Evolutionary conservation across 2,329 filamentous ascomycete genomes (phyloP).

Genomic region (Penicillium digitatum): DNA sequence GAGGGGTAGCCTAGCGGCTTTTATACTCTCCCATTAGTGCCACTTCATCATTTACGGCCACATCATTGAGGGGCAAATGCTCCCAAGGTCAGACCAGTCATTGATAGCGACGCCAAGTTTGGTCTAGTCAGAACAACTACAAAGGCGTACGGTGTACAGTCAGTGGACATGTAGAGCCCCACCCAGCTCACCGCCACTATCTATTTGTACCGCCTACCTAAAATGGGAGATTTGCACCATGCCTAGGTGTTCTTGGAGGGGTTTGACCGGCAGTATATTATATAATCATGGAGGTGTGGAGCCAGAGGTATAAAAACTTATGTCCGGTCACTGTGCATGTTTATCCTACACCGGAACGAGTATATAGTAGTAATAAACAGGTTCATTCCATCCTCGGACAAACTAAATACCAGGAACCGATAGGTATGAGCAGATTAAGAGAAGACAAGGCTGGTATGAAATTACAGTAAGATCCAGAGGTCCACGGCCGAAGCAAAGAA

Average conservation of each 20-base stretch:
- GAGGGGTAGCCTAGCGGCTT: not conserved
- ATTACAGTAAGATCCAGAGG: conserved; percentile 13
- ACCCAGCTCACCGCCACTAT: too few relatives aligned
- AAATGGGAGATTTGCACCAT: too few relatives aligned
- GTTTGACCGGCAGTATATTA: too few relatives aligned
- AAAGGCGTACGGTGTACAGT: too few relatives aligned
- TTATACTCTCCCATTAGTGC: conserved; percentile 1
- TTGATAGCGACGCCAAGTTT: not conserved
- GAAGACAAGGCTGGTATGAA: conserved; percentile 16
- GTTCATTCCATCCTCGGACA: not conserved
- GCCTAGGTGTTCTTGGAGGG: too few relatives aligned
- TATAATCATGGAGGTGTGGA: too few relatives aligned
- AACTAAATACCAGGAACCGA: not conserved
- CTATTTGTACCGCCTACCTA: too few relatives aligned
- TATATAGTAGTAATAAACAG: not conserved
- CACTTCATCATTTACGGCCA: not conserved
- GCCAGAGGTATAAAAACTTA: too few relatives aligned
- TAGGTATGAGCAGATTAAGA: conserved; percentile 1
- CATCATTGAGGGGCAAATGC: not conserved
- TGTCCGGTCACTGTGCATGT: too few relatives aligned
- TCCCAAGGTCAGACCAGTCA: not conserved
- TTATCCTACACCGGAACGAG: not conserved
- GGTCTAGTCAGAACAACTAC: not conserved
- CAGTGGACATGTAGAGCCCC: too few relatives aligned
- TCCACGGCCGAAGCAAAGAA: conserved; percentile 1